phyloP scores from a whole-genome alignment of 1,284 basidiomycete species.

The Apiotrichum sp. region DNA sequence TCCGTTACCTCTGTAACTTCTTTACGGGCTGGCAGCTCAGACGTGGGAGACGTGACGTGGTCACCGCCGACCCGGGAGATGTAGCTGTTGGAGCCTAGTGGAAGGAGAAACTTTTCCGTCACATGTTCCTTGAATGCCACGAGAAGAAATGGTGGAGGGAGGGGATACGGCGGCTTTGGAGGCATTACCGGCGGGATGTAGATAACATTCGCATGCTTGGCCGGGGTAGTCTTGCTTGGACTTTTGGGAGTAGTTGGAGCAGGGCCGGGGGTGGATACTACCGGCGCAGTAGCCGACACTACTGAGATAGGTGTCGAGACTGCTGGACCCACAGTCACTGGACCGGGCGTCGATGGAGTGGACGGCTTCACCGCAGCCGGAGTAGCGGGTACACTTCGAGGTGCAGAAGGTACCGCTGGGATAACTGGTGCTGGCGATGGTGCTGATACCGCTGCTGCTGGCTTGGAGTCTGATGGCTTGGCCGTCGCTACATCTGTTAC shows the following conservation, averaged over 20 bases:
- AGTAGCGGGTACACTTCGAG: too few species aligned
- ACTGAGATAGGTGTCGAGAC: not conserved
- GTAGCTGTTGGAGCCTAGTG: slow-evolving; percentile 31
- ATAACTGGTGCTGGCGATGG: too few species aligned
- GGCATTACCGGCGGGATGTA: not conserved
- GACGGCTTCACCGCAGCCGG: too few species aligned
- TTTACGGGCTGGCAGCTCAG: not conserved
- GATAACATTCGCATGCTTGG: not conserved
- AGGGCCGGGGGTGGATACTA: too few species aligned
- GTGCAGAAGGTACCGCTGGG: too few species aligned
- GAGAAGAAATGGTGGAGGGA: slow-evolving; percentile 39
- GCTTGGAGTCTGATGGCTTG: too few species aligned
- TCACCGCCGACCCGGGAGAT: slow-evolving; percentile 39
- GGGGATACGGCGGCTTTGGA: slow-evolving; percentile 17
- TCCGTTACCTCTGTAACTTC: not conserved
- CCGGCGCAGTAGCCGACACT: not conserved
- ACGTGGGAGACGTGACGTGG: slow-evolving; percentile 23
- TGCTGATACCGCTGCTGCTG: too few species aligned
- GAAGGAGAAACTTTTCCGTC: slow-evolving; percentile 40
- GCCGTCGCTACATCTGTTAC: too few species aligned
- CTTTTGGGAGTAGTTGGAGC: too few species aligned
- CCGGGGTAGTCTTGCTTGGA: too few species aligned
- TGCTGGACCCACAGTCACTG: not conserved
- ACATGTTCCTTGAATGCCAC: slow-evolving; percentile 39
- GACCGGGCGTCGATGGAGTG: too few species aligned